A percentile compares a stretch with the other conserved stretches of the same genome.
These are phyloP conservation scores for Testicularia cyperi DNA, from an alignment of 1,284 basidiomycete genomes.

Conservation along the genomic window DNA sequence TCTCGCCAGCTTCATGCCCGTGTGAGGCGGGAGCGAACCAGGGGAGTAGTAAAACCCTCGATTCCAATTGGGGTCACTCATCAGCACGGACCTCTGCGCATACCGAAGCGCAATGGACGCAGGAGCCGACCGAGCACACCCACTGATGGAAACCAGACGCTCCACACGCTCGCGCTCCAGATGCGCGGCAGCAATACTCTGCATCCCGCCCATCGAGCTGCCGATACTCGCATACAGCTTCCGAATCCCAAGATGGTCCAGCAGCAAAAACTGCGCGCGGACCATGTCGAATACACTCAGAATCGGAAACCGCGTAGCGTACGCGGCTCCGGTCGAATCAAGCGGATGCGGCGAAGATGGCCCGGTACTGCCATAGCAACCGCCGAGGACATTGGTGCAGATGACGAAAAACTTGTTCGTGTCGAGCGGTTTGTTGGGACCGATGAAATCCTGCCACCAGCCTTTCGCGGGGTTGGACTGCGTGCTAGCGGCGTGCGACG, in stretches of 20 bases:
- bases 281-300: conserved; percentile 95
- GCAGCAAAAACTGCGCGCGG: conserved; percentile 80
- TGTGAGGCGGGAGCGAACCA: conserved; percentile 81
- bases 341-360: conserved; percentile 76
- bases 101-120: conserved; percentile 92
- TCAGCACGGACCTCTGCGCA: conserved; percentile 89
- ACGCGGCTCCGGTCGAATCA: conserved; percentile 65
- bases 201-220: conserved; percentile 96
- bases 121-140: conserved; percentile 85
- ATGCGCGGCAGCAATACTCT: conserved; percentile 91
- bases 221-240: conserved; percentile 90
- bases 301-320: conserved; percentile 88
- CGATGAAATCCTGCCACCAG: conserved; percentile 99
- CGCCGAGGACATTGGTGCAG: conserved; percentile 95
- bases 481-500: conserved; percentile 89
- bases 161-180: conserved; percentile 84
- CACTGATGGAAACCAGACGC: conserved; percentile 88
- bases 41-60: conserved; percentile 92
- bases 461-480: conserved; percentile 76
- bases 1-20: conserved; percentile 95
- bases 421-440: conserved; percentile 83
- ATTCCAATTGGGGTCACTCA: conserved; percentile 99
- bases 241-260: conserved; percentile 82
- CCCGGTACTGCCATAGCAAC: conserved; percentile 95
- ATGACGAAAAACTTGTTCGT: conserved; percentile 90